A percentile compares a stretch with the other conserved stretches of the same genome.
Evolutionary conservation across 1,284 basidiomycete species (phyloP).

Genomic region (Puccinia novopanici): DNA sequence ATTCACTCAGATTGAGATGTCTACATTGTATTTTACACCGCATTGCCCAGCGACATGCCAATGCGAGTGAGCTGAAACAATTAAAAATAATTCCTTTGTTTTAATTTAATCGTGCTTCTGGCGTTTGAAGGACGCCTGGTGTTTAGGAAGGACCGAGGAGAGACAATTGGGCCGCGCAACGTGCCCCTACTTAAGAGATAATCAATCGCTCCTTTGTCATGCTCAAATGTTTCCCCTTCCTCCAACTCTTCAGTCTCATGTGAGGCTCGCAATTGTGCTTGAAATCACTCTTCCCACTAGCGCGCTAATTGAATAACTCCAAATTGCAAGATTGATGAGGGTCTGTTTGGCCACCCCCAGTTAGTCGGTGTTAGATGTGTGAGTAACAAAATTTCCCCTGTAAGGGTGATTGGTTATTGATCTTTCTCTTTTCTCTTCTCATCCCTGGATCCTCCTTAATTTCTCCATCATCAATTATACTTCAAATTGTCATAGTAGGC

Average conservation of each 20-base stretch:
- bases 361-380: neutral
- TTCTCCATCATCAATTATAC: too few species aligned
- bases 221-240: neutral
- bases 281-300: conserved; percentile 8
- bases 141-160: neutral
- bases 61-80: too few species aligned
- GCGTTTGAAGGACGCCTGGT: neutral
- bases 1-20: too few species aligned
- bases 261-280: neutral
- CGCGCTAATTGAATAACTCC: neutral
- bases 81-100: too few species aligned
- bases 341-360: too few species aligned
- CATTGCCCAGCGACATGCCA: too few species aligned
- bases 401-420: too few species aligned
- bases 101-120: too few species aligned
- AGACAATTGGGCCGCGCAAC: neutral
- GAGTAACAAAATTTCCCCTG: conserved; percentile 21
- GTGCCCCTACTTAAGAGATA: neutral
- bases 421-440: too few species aligned
- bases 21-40: too few species aligned
- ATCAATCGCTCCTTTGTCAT: neutral
- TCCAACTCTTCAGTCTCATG: neutral
- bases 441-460: too few species aligned
- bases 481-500: too few species aligned
- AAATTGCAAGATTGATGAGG: neutral